Evolutionary conservation across 345 rosid species (phyloP), one percentile per base, ranked within the genome.

Genomic region (Gossypium raimondii): DNA sequence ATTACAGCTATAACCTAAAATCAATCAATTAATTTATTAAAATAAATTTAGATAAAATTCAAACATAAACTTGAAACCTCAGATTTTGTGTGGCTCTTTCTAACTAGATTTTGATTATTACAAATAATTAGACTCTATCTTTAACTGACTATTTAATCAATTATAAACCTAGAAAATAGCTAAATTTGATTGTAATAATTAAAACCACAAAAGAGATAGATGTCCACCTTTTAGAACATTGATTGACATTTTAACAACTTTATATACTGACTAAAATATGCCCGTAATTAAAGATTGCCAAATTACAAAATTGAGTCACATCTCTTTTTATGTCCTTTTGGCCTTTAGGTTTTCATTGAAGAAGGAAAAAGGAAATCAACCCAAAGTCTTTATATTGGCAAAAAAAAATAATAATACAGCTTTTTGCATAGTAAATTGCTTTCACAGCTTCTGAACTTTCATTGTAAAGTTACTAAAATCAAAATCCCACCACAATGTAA

Each of bases 171-270:
- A 67, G 24, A 18, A 48, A 22, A 51, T 1, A n/a, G 61, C 62
- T 70, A 71, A 68, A 48, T 27, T 16, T 69, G 22, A 47, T 48
- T 69, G 14, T 13, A 69, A 50, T 71, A 11, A 24, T 22, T 70
- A 51, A 29, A 69, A 27, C 9, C 2, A 52, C 10, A 34, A 14
- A 24, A 59, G 27, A 9, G 27, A 20, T 18, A 20, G 25, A 11
- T 29, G 17, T 34, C 14, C 25, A 70, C 27, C 25, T 29, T 70
- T 70, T 52, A 29, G 56, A 53, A 18, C 51, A 71, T 55, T 56
- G 63, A 70, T 53, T 70, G 62, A 55, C 74, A 53, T 11, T 53
- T 70, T 70, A 70, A 55, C 74, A 34, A 70, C 50, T 53, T 53
- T 48, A n/a, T n/a, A 13, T 38, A 3, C n/a, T 55, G 51, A 70